Percentiles rank a stretch among this genome's conserved stretches.
Conservation (phyloP, 2,329 filamentous ascomycete species). For the Penicillium sclerotiorum region DNA sequence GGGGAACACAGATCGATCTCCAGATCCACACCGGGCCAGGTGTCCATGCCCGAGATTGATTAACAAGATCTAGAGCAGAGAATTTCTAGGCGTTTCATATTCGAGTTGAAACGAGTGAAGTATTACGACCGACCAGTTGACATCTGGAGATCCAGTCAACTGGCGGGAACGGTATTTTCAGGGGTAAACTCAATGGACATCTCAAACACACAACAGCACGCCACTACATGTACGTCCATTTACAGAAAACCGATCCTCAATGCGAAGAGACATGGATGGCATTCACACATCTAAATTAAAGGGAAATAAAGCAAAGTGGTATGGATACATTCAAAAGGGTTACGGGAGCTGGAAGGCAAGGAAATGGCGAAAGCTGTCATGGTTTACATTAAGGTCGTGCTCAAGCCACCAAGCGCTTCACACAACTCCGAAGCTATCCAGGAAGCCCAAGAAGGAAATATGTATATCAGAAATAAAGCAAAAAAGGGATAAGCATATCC, state of each 20-base stretch:
- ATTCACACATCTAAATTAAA: conserved; percentile 14
- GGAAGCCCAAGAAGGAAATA: conserved; percentile 29
- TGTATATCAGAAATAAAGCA: conserved; percentile 24
- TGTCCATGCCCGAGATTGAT: too few species aligned
- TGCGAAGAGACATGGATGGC: not conserved
- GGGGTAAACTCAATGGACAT: too few species aligned
- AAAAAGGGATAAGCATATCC: conserved; percentile 26
- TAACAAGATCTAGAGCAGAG: too few species aligned
- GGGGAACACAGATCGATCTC: too few species aligned
- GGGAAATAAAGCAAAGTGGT: conserved; percentile 10
- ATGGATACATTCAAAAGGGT: conserved; percentile 24
- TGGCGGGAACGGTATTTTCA: too few species aligned
- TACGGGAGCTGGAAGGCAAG: conserved; percentile 22
- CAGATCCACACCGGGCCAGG: too few species aligned
- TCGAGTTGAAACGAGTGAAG: too few species aligned
- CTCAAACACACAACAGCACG: not conserved
- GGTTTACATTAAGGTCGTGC: conserved; percentile 34
- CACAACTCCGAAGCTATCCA: conserved; percentile 33
- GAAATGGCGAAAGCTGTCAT: conserved; percentile 30
- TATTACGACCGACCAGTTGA: too few species aligned
- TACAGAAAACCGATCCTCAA: not conserved
- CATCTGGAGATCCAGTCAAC: too few species aligned
- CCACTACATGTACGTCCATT: not conserved
- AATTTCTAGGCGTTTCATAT: too few species aligned
- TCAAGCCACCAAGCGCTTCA: conserved; percentile 32